Conservation (phyloP, 2,329 filamentous ascomycete genomes). For the Tolypocladium tundrense region DNA sequence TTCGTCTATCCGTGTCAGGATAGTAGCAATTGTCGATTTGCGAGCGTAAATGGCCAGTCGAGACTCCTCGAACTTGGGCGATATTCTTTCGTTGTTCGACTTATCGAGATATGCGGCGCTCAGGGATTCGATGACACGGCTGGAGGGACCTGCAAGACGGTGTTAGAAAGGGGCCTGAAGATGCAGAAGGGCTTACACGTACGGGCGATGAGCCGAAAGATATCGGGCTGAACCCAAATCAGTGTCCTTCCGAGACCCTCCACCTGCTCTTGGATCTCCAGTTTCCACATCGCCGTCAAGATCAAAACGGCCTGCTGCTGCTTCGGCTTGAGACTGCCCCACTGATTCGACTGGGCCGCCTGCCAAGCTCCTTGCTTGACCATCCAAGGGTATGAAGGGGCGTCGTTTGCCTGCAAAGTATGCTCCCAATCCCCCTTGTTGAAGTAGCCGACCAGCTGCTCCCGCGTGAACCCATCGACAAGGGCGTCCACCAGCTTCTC, state of each 20-base stretch:
- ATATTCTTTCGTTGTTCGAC: conserved; percentile 19
- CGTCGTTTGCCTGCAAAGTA: neutral
- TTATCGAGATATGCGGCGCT: conserved; percentile 19
- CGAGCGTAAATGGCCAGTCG: conserved; percentile 19
- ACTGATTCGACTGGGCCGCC: conserved; percentile 16
- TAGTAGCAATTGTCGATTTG: conserved; percentile 16
- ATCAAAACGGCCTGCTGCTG: conserved; percentile 29
- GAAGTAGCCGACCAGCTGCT: conserved; percentile 36
- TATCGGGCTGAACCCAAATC: conserved; percentile 26
- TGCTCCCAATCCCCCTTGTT: conserved; percentile 1
- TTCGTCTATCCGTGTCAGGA: conserved; percentile 26
- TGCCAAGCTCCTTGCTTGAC: conserved; percentile 29
- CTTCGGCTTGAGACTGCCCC: conserved; percentile 22
- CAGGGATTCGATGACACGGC: conserved; percentile 15
- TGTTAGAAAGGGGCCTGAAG: neutral
- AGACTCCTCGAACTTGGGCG: conserved; percentile 7
- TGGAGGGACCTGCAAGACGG: conserved; percentile 6
- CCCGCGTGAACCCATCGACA: conserved; percentile 32
- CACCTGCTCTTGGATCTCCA: conserved; percentile 35
- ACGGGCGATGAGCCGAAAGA: conserved; percentile 37
- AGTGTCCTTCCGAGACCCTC: conserved; percentile 29
- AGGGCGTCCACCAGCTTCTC: conserved; percentile 27
- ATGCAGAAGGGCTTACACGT: conserved; percentile 11
- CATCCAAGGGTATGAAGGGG: conserved; percentile 30
- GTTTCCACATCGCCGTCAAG: conserved; percentile 38